A percentile compares a stretch with the other conserved stretches of the same genome.
Evolutionary conservation across 148 eudicot species (phyloP).

Genomic region (Vaccinium vitisidaea): DNA sequence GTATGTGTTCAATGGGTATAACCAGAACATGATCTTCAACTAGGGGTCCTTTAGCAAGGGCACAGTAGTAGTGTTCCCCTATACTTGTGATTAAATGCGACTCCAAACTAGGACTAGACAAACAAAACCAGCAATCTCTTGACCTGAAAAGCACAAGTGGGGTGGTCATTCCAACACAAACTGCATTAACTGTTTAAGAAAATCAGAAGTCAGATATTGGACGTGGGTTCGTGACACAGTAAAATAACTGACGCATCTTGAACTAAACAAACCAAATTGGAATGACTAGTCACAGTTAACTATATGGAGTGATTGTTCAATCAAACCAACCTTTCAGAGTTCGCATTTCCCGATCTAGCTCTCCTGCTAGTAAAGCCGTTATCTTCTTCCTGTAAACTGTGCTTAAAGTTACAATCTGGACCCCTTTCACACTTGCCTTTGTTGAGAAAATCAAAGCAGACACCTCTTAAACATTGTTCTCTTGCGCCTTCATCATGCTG

Average conservation of each 20-base stretch:
- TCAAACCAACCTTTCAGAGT: slow-evolving; percentile 49
- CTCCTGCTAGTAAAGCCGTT: slow-evolving; percentile 36
- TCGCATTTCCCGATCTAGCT: slow-evolving; percentile 46
- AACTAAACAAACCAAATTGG: slow-evolving; percentile 1
- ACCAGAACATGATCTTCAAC: slow-evolving; percentile 81
- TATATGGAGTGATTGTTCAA: neutral
- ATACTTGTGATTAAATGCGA: slow-evolving; percentile 78
- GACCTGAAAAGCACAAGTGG: slow-evolving; percentile 47
- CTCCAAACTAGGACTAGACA: slow-evolving; percentile 83
- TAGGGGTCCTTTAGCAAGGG: slow-evolving; percentile 87
- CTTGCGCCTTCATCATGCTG: slow-evolving; percentile 80
- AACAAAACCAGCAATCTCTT: slow-evolving; percentile 96
- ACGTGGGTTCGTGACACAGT: neutral
- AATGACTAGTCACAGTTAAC: neutral
- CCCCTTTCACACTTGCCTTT: slow-evolving; percentile 96
- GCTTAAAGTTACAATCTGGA: slow-evolving; percentile 82
- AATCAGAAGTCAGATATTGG: neutral
- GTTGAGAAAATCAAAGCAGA: slow-evolving; percentile 88
- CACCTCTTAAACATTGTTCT: slow-evolving; percentile 79
- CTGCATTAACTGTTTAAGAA: neutral
- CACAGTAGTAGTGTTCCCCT: slow-evolving; percentile 79
- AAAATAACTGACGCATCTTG: slow-evolving; percentile 6
- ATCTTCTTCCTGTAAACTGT: slow-evolving; percentile 68
- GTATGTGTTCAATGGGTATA: slow-evolving; percentile 75
- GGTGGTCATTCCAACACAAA: slow-evolving; percentile 1